Percentiles rank a stretch among this genome's conserved stretches.
Evolutionary conservation across 225 moss, liverwort and hornwort species (phyloP).

Genomic region (Antitrichia curtipendula): DNA sequence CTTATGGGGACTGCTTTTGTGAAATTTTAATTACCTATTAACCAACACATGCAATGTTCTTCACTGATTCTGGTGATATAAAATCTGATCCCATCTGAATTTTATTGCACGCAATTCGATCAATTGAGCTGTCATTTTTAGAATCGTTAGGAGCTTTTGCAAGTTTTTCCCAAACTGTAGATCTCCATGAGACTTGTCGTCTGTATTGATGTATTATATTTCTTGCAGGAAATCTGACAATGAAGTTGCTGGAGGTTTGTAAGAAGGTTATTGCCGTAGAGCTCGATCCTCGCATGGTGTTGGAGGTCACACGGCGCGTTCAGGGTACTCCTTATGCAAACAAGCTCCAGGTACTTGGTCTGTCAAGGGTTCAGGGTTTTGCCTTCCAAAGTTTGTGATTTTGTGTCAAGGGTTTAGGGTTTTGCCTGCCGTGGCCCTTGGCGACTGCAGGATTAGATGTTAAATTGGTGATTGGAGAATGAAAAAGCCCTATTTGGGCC

Average conservation of each 20-base stretch:
- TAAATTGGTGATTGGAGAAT: neutral
- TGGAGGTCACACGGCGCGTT: slow-evolving; percentile 66
- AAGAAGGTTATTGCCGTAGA: slow-evolving; percentile 83
- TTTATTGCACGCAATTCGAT: neutral
- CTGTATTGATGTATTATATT: neutral
- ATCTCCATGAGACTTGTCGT: neutral
- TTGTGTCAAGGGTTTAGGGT: neutral
- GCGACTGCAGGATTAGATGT: neutral
- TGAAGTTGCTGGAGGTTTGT: slow-evolving; percentile 72
- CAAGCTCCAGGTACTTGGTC: slow-evolving; percentile 44
- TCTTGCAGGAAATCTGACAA: slow-evolving; percentile 61
- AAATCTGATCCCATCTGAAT: neutral
- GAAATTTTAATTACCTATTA: neutral
- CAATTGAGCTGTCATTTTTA: neutral
- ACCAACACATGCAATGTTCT: neutral
- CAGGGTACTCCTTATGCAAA: slow-evolving; percentile 63
- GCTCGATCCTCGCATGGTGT: slow-evolving; percentile 83
- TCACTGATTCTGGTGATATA: neutral
- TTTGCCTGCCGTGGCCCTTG: neutral
- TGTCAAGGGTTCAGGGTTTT: neutral
- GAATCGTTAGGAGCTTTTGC: neutral
- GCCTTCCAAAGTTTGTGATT: neutral
- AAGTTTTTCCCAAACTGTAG: neutral
- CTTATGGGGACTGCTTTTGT: neutral
- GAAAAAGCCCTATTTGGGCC: neutral